A percentile compares a stretch with the other conserved stretches of the same genome.
These are phyloP conservation scores for Brasenia schreberi DNA, from an alignment of 164 flowering plant genomes.

Conservation along the genomic window DNA sequence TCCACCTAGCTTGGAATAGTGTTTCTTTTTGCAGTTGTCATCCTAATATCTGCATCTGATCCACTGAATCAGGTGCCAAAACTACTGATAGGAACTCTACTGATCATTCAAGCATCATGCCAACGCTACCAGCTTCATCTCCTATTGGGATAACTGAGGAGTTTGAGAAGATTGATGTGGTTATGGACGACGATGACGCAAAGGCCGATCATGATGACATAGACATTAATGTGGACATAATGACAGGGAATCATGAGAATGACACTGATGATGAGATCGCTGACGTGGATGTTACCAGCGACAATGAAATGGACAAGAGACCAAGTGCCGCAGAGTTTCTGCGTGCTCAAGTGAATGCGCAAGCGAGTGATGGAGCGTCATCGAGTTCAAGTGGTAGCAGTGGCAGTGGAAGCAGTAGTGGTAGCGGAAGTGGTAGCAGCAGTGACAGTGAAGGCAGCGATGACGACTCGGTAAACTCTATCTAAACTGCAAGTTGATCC, in stretches of 20 bases:
- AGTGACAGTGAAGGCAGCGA: conserved; percentile 63
- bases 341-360: conserved; percentile 67
- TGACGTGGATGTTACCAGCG: conserved; percentile 63
- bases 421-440: conserved; percentile 20
- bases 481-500: background rate
- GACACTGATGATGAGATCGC: conserved; percentile 79
- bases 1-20: background rate
- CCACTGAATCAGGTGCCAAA: background rate
- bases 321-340: conserved; percentile 81
- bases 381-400: conserved; percentile 60
- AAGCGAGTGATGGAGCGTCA: conserved; percentile 23
- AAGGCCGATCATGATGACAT: conserved; percentile 17
- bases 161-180: conserved; percentile 43
- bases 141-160: conserved; percentile 22
- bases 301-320: conserved; percentile 47
- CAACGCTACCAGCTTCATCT: conserved; percentile 5
- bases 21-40: background rate
- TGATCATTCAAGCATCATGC: background rate
- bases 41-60: background rate
- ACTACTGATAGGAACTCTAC: background rate
- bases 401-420: conserved; percentile 33
- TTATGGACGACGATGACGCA: conserved; percentile 37
- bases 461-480: conserved; percentile 43
- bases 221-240: conserved; percentile 7
- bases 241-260: conserved; percentile 25